A percentile compares a stretch with the other conserved stretches of the same genome.
Conservation (phyloP, 331 rosid genomes). For the Rhamnella rubrinervis region DNA sequence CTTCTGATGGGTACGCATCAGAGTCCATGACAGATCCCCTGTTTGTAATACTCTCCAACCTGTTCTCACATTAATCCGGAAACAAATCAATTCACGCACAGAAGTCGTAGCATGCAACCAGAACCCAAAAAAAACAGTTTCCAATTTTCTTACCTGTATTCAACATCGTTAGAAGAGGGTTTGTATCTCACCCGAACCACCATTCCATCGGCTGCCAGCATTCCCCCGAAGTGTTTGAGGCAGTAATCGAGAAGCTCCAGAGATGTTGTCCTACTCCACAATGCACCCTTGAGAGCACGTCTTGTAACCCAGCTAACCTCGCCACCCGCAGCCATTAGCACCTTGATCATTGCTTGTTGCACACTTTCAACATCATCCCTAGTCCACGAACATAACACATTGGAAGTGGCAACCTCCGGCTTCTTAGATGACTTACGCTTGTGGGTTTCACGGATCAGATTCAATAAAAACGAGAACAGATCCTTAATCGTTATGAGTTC, state of each 20-base stretch:
- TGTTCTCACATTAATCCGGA: constrained; percentile 20
- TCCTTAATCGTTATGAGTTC: constrained; percentile 54
- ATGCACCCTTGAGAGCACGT: constrained; percentile 57
- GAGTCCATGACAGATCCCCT: constrained; percentile 16
- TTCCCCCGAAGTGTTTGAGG: constrained; percentile 58
- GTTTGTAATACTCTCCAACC: constrained; percentile 37
- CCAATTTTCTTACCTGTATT: constrained; percentile 47
- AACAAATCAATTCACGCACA: not conserved
- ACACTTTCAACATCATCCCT: constrained; percentile 52
- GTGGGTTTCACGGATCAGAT: constrained; percentile 23
- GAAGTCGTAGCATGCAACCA: not conserved
- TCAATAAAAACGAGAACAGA: constrained; percentile 49
- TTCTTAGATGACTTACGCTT: constrained; percentile 9
- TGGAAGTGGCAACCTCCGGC: constrained; percentile 20
- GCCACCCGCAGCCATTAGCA: constrained; percentile 42
- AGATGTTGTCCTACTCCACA: constrained; percentile 42
- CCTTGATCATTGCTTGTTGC: constrained; percentile 53
- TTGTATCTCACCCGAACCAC: constrained; percentile 47
- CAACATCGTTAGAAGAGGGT: constrained; percentile 43
- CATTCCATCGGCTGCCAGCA: constrained; percentile 43
- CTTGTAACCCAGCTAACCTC: constrained; percentile 43
- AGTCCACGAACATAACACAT: constrained; percentile 47
- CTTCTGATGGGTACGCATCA: constrained; percentile 40
- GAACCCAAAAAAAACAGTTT: not conserved
- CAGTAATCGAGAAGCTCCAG: constrained; percentile 61